Evolutionary conservation across 2,329 filamentous ascomycete species (phyloP).

Genomic region (Ophiostoma sp.): DNA sequence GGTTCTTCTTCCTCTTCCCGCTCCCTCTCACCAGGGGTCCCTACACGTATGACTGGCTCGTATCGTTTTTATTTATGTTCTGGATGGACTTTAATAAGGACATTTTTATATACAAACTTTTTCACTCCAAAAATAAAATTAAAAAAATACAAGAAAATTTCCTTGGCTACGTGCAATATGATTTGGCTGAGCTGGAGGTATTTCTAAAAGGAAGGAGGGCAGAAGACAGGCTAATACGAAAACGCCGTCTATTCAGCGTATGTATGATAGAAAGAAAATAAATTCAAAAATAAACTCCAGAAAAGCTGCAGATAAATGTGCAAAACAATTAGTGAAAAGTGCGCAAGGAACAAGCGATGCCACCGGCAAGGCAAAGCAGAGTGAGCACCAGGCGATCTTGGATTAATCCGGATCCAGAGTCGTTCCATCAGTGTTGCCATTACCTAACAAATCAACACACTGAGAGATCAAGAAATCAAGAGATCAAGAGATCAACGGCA

Average conservation of each 20-base stretch:
- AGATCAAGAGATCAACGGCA: not conserved
- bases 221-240: not conserved
- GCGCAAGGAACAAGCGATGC: not conserved
- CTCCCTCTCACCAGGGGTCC: slow-evolving; percentile 2
- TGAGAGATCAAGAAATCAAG: not conserved
- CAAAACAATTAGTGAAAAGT: not conserved
- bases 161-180: not conserved
- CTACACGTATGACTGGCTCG: slow-evolving; percentile 47
- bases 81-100: slow-evolving; percentile 24
- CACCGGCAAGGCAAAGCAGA: not conserved
- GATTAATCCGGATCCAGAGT: too few species aligned
- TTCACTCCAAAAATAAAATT: slow-evolving; percentile 18
- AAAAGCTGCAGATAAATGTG: not conserved
- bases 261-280: not conserved
- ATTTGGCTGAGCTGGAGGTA: not conserved
- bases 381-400: not conserved
- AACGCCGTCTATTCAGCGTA: not conserved
- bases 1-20: slow-evolving; percentile 28
- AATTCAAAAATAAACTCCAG: not conserved
- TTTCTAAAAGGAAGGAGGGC: not conserved
- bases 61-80: slow-evolving; percentile 34
- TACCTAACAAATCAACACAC: too few species aligned
- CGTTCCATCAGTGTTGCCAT: not conserved
- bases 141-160: slow-evolving; percentile 21
- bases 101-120: slow-evolving; percentile 19